These are phyloP conservation scores for Colletotrichum musicola DNA, from an alignment of 2,329 filamentous ascomycete genomes.

Conservation along the genomic window DNA sequence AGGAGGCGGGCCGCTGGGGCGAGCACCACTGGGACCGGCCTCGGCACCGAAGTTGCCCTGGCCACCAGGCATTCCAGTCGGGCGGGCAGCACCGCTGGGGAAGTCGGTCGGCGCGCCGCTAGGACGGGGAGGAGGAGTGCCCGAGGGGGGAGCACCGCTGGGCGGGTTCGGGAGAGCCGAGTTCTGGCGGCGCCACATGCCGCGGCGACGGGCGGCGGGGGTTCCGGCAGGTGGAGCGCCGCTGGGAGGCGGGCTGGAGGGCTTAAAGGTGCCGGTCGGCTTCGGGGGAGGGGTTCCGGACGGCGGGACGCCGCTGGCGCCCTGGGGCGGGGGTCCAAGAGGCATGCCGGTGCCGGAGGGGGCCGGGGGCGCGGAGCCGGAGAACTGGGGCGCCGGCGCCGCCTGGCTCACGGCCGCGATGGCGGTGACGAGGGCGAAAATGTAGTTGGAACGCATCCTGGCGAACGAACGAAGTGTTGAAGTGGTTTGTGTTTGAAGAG, in stretches of 20 bases:
- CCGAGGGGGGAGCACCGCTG: slow-evolving; percentile 17
- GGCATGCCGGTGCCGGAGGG: slow-evolving; percentile 19
- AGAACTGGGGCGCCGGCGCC: slow-evolving; percentile 31
- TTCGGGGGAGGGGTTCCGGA: slow-evolving; percentile 26
- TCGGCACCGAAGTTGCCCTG: slow-evolving; percentile 21
- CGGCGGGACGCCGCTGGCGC: slow-evolving; percentile 19
- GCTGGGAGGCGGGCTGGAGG: slow-evolving; percentile 18
- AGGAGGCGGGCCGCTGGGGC: slow-evolving; percentile 9
- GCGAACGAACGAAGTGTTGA: slow-evolving; percentile 18
- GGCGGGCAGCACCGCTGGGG: slow-evolving; percentile 18
- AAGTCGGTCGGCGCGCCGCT: slow-evolving; percentile 20
- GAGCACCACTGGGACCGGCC: background rate
- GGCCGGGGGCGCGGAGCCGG: slow-evolving; percentile 11
- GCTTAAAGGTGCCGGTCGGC: slow-evolving; percentile 26
- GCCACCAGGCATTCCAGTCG: slow-evolving; percentile 15
- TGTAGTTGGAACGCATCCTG: slow-evolving; percentile 34
- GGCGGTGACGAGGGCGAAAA: slow-evolving; percentile 31
- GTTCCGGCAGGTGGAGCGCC: slow-evolving; percentile 16
- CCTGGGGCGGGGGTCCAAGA: slow-evolving; percentile 15
- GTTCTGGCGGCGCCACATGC: slow-evolving; percentile 27
- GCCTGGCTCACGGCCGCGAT: slow-evolving; percentile 32
- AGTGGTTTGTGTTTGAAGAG: background rate
- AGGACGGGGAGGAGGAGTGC: slow-evolving; percentile 27
- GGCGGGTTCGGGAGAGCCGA: slow-evolving; percentile 15
- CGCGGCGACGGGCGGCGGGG: slow-evolving; percentile 24